Percentiles rank a stretch among this genome's conserved stretches.
phyloP scores from a whole-genome alignment of 352 stramenopile genomes.

The Globisporangium carolinianum region DNA sequence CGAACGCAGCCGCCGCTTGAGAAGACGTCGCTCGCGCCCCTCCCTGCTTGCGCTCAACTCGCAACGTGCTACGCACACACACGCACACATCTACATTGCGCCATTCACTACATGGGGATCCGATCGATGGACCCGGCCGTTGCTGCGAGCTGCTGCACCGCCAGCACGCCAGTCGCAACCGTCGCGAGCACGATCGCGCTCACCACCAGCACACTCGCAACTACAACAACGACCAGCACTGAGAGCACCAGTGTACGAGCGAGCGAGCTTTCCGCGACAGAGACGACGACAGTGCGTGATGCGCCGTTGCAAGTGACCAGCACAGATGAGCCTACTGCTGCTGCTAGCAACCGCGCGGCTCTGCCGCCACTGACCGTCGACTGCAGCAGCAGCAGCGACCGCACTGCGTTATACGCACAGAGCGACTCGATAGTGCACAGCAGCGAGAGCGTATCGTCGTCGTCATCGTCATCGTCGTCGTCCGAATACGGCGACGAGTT shows the following conservation, averaged over 20 bases:
- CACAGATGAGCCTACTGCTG: too few species aligned
- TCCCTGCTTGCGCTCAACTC: too few species aligned
- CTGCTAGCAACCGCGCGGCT: too few species aligned
- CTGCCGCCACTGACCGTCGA: too few species aligned
- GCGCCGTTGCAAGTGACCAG: neutral
- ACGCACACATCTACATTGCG: neutral
- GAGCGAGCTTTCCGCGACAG: neutral
- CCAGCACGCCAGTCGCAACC: neutral
- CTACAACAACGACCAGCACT: neutral
- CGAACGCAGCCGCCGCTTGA: neutral
- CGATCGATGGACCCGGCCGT: neutral
- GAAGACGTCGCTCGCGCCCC: neutral
- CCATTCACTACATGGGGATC: neutral
- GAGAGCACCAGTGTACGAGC: neutral
- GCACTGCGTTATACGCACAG: conserved; percentile 1
- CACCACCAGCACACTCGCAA: neutral
- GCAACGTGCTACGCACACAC: neutral
- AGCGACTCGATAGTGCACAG: conserved; percentile 12
- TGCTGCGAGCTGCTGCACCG: neutral
- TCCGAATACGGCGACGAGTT: conserved; percentile 11
- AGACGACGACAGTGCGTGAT: neutral
- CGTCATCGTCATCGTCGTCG: neutral
- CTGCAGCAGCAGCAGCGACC: neutral
- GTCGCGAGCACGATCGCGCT: too few species aligned
- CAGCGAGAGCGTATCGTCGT: conserved; percentile 8